Conservation (phyloP, 306 rosid species). For the Delonix regia region DNA sequence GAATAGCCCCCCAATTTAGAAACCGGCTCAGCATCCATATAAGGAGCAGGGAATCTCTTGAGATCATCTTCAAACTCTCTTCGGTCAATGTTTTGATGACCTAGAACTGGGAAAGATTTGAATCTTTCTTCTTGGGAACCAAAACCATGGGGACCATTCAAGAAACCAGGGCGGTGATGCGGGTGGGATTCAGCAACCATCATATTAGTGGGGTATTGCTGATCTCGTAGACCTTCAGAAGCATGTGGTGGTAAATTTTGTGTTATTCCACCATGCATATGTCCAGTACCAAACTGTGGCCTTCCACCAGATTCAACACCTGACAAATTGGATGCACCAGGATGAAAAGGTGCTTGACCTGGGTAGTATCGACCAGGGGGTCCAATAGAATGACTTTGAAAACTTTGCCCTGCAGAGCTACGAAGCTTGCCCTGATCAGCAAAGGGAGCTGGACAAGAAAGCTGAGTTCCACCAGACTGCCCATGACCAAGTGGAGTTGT, state of each 20-base stretch:
- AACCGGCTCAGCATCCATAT: slow-evolving; percentile 63
- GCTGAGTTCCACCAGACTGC: slow-evolving; percentile 38
- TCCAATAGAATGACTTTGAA: slow-evolving; percentile 49
- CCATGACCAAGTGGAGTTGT: slow-evolving; percentile 30
- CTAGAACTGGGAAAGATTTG: slow-evolving; percentile 54
- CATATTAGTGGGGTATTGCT: slow-evolving; percentile 40
- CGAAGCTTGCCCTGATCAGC: slow-evolving; percentile 47
- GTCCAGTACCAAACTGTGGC: slow-evolving; percentile 58
- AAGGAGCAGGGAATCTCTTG: slow-evolving; percentile 65
- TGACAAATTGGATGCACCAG: slow-evolving; percentile 53
- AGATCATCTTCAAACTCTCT: slow-evolving; percentile 74
- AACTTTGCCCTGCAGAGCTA: slow-evolving; percentile 45
- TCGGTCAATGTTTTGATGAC: slow-evolving; percentile 44
- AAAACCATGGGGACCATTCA: slow-evolving; percentile 51
- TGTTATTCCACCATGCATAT: slow-evolving; percentile 54
- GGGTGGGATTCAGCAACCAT: slow-evolving; percentile 38
- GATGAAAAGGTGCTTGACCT: slow-evolving; percentile 56
- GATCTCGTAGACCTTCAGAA: slow-evolving; percentile 51
- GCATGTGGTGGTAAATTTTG: slow-evolving; percentile 57
- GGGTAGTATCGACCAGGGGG: slow-evolving; percentile 55
- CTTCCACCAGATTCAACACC: slow-evolving; percentile 52
- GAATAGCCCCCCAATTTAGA: slow-evolving; percentile 55
- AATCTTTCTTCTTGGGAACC: slow-evolving; percentile 74
- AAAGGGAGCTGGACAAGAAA: slow-evolving; percentile 38
- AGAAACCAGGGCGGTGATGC: slow-evolving; percentile 39